These are phyloP conservation scores for Areca catechu DNA, from an alignment of 176 grass and related monocot genomes.

Conservation along the genomic window DNA sequence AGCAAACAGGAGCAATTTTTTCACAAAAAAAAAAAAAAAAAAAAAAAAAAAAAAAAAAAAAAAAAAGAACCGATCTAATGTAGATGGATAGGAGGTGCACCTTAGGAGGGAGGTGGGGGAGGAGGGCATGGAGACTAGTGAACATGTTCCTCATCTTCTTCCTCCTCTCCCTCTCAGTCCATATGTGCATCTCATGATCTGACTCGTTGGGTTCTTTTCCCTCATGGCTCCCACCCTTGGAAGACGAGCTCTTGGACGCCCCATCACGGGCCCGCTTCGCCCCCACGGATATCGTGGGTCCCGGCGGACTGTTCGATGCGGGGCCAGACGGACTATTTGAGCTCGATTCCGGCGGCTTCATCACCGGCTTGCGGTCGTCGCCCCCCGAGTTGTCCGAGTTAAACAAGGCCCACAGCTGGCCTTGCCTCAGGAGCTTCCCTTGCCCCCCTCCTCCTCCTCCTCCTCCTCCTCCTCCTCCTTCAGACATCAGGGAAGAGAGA, in stretches of 20 bases:
- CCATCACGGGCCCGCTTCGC: not conserved
- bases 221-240: not conserved
- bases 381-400: not conserved
- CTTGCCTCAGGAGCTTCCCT: not conserved
- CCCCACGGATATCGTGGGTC: not conserved
- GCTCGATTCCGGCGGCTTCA: not conserved
- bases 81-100: constrained; percentile 2
- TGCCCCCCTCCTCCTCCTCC: not conserved
- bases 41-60: constrained; percentile 11
- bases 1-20: no score
- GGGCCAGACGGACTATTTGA: not conserved
- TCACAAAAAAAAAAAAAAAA: not conserved
- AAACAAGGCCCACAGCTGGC: not conserved
- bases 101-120: constrained; percentile 33
- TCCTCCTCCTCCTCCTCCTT: not conserved
- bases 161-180: constrained; percentile 37
- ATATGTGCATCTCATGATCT: constrained; percentile 10
- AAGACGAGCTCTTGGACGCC: not conserved
- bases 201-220: not conserved
- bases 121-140: constrained; percentile 27
- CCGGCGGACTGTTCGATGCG: no score
- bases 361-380: not conserved
- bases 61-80: not conserved
- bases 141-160: constrained; percentile 37
- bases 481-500: not conserved